phyloP scores from a whole-genome alignment of 2,329 filamentous ascomycete species.

The Neonectria ditissima region DNA sequence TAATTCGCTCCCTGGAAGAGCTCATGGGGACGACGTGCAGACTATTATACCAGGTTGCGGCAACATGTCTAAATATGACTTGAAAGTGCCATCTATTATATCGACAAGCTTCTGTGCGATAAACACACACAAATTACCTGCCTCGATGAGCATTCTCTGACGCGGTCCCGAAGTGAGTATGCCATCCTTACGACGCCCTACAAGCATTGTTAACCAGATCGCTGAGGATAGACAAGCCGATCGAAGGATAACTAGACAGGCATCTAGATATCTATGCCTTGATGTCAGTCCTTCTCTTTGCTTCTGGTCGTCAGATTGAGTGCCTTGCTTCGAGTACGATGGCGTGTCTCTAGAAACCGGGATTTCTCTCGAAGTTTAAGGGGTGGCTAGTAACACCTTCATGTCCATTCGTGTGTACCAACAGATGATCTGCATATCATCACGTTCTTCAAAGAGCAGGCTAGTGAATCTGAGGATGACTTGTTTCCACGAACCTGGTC shows the following conservation, averaged over 20 bases:
- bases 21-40: not conserved
- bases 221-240: not conserved
- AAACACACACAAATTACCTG: not conserved
- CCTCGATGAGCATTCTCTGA: not conserved
- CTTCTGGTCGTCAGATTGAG: no score
- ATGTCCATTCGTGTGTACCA: not conserved
- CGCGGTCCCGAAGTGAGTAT: not conserved
- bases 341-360: not conserved
- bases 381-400: not conserved
- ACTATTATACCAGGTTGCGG: constrained; percentile 1
- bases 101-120: not conserved
- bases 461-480: not conserved
- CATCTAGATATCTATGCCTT: not conserved
- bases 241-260: not conserved
- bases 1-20: not conserved
- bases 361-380: not conserved
- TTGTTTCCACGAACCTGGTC: not conserved
- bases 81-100: not conserved
- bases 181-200: not conserved
- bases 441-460: not conserved
- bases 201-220: not conserved
- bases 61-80: not conserved
- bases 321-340: constrained; percentile 1
- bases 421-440: not conserved
- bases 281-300: not conserved